Percentiles rank a stretch among this genome's conserved stretches.
These are phyloP conservation scores for Penicillium sp. DNA, from an alignment of 2,329 filamentous ascomycete genomes.

Conservation along the genomic window DNA sequence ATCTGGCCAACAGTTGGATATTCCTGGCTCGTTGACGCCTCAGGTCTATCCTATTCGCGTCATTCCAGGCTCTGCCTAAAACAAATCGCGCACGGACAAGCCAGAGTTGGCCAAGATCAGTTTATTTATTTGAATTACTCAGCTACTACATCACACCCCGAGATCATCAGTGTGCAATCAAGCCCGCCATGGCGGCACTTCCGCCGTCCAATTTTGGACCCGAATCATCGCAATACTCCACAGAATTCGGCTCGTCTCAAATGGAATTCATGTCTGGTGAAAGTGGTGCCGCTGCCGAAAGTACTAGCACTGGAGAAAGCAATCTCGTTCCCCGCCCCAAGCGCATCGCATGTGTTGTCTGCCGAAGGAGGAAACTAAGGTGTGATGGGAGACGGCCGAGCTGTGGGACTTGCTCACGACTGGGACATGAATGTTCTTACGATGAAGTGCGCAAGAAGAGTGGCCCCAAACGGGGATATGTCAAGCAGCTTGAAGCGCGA, in stretches of 20 bases:
- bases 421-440: constrained; percentile 84
- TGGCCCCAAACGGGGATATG: constrained; percentile 89
- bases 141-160: not conserved
- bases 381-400: constrained; percentile 83
- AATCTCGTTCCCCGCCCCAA: constrained; percentile 76
- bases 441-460: constrained; percentile 93
- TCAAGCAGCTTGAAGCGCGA: constrained; percentile 88
- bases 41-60: not conserved
- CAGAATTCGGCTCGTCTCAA: constrained; percentile 15
- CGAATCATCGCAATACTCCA: constrained; percentile 27
- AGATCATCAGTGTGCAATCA: not conserved
- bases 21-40: constrained; percentile 4
- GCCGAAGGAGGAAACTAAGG: constrained; percentile 84
- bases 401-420: constrained; percentile 82
- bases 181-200: constrained; percentile 19
- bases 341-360: constrained; percentile 91
- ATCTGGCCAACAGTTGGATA: constrained; percentile 1
- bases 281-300: constrained; percentile 30
- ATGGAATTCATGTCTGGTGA: constrained; percentile 19
- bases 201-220: constrained; percentile 16
- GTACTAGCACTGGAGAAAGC: constrained; percentile 40
- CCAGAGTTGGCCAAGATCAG: constrained; percentile 3
- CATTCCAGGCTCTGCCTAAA: not conserved
- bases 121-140: constrained; percentile 13
- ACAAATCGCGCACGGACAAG: constrained; percentile 4